phyloP scores from a whole-genome alignment of 345 rosid species.

The Linum tenue region DNA sequence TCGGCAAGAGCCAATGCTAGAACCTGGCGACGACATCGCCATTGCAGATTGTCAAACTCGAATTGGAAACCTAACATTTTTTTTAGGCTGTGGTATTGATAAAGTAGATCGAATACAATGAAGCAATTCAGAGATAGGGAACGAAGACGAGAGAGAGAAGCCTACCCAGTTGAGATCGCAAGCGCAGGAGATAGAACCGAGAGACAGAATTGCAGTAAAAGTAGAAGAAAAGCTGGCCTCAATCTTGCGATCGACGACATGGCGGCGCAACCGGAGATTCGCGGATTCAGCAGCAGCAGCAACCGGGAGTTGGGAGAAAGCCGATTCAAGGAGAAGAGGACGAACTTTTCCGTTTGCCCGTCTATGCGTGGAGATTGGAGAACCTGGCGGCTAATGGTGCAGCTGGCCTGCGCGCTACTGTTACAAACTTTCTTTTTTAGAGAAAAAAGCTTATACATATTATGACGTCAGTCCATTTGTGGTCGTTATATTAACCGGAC shows the following conservation, averaged over 20 bases:
- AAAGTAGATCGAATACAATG: neutral
- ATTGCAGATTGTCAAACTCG: neutral
- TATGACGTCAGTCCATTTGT: too few relatives aligned
- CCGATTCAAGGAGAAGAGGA: neutral
- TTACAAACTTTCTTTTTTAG: too few relatives aligned
- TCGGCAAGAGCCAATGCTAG: neutral
- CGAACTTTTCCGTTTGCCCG: neutral
- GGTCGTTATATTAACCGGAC: too few relatives aligned
- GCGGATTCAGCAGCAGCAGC: constrained; percentile 3
- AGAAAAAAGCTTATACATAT: too few relatives aligned
- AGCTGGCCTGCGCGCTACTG: too few relatives aligned
- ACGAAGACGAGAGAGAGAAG: neutral
- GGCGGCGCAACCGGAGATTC: neutral
- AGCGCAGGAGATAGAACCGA: constrained; percentile 26
- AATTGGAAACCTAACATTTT: neutral
- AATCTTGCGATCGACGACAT: constrained; percentile 43
- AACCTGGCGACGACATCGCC: neutral
- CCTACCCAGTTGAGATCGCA: constrained; percentile 41
- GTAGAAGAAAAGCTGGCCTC: constrained; percentile 18
- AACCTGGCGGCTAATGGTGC: neutral
- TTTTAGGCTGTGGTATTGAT: neutral
- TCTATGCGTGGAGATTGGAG: neutral
- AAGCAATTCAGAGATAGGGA: neutral
- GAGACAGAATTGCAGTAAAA: constrained; percentile 25
- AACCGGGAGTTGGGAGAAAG: neutral